phyloP scores from a whole-genome alignment of 768 basidiomycete species.

The Boletus patriciae region DNA sequence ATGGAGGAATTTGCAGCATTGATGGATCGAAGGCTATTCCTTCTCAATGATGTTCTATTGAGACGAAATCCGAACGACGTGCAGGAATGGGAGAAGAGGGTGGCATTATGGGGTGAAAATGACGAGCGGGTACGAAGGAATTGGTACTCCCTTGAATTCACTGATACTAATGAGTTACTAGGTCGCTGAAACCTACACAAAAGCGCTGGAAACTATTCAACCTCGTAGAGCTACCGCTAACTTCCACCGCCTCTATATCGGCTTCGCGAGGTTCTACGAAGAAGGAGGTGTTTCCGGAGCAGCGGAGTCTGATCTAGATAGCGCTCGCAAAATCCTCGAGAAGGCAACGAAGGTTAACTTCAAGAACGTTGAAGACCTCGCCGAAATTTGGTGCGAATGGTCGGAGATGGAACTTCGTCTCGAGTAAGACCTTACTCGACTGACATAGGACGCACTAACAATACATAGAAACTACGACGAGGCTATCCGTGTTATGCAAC shows the following conservation, averaged over 20 bases:
- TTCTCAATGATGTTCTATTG: conserved; percentile 92
- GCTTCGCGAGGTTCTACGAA: conserved; percentile 98
- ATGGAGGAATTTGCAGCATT: conserved; percentile 94
- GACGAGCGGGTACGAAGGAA: conserved; percentile 74
- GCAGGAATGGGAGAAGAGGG: conserved; percentile 98
- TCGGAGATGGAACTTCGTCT: conserved; percentile 96
- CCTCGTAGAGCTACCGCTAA: conserved; percentile 91
- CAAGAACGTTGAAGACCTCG: conserved; percentile 94
- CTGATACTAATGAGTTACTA: conserved; percentile 29
- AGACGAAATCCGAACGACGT: conserved; percentile 96
- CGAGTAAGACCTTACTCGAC: conserved; percentile 59
- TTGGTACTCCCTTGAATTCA: background rate
- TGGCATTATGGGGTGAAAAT: conserved; percentile 89
- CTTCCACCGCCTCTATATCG: conserved; percentile 85
- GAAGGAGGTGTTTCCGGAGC: conserved; percentile 82
- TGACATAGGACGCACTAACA: conserved; percentile 11
- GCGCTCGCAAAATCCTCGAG: conserved; percentile 89
- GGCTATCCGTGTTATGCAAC: conserved; percentile 92
- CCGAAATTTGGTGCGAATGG: conserved; percentile 99
- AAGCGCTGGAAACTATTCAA: conserved; percentile 83
- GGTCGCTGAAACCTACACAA: conserved; percentile 92
- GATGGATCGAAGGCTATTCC: conserved; percentile 93
- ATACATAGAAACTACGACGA: conserved; percentile 89
- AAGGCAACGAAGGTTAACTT: conserved; percentile 91
- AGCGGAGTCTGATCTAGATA: conserved; percentile 79